phyloP scores from a whole-genome alignment of 345 rosid genomes.

The Lepidium africanum region DNA sequence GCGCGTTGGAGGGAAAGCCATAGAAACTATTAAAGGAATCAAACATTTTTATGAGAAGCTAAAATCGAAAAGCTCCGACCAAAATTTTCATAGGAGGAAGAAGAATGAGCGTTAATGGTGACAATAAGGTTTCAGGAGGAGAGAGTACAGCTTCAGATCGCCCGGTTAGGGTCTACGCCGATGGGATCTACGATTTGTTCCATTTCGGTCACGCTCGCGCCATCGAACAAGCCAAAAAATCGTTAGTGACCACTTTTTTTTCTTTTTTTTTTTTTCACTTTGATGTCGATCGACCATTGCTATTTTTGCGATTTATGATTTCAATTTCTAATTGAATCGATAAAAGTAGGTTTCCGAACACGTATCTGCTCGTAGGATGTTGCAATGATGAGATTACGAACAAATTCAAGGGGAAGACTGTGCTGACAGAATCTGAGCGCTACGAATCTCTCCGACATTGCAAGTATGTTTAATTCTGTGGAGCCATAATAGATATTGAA shows the following conservation, averaged over 20 bases:
- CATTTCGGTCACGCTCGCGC: slow-evolving; percentile 71
- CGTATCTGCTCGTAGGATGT: slow-evolving; percentile 57
- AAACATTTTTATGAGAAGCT: not conserved
- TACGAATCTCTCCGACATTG: slow-evolving; percentile 67
- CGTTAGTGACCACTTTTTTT: slow-evolving; percentile 19
- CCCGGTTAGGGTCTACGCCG: slow-evolving; percentile 54
- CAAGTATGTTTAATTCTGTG: slow-evolving; percentile 31
- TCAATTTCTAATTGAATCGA: not conserved
- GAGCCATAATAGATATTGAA: not conserved
- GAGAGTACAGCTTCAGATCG: slow-evolving; percentile 8
- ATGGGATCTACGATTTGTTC: slow-evolving; percentile 61
- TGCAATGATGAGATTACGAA: slow-evolving; percentile 58
- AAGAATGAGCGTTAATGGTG: slow-evolving; percentile 9
- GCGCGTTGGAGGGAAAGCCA: slow-evolving; percentile 28
- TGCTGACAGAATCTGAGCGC: slow-evolving; percentile 59
- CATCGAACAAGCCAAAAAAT: slow-evolving; percentile 63
- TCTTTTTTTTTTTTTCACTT: not conserved
- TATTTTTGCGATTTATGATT: not conserved
- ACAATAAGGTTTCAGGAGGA: not conserved
- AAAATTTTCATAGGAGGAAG: not conserved
- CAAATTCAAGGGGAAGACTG: slow-evolving; percentile 64
- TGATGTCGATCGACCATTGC: not conserved
- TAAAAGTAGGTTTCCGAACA: slow-evolving; percentile 48
- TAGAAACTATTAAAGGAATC: slow-evolving; percentile 1
- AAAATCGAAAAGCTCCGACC: not conserved